Base-by-base conservation (phyloP, 2,329 filamentous ascomycete genomes). In the Phyllosticta citribraziliensis region DNA sequence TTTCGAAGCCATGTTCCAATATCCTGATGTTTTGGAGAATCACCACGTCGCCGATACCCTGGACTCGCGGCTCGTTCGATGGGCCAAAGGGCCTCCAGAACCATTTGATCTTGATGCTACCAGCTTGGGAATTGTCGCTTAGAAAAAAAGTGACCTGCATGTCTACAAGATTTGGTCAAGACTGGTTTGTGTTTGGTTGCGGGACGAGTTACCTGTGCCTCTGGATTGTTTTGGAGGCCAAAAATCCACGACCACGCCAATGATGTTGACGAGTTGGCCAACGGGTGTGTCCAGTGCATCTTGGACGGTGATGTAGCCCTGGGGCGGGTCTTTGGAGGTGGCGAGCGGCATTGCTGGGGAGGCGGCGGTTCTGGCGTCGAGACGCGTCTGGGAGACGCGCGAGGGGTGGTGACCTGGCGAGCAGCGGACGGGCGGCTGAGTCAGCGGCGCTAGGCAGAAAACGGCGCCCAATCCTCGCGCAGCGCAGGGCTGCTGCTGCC, bases 11-110 rank as follows among this genome's bases (percentile, higher is more conserved):
- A 54, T 27, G 47, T 58, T 58, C 40, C 14, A 17, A 5, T 5
- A 47, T n/a, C n/a, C 14, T 47, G 17, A 55, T 25, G 6, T n/a
- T 67, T 52, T 81, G 79, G 14, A 91, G 66, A 4, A 91, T 70
- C 5, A 91, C 74, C n/a, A 89, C 76, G 72, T 92, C 89, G 5
- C 82, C 81, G 2, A 76, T 71, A 1, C 75, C 70, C 19, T 71
- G 66, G 19, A 82, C 71, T 12, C 72, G 70, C 4, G 83, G 81
- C 22, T 82, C 63, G 1, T 61, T 22, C 2, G 24, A 3, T n/a
- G 17, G 17, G 1, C 3, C 12, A 1, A 11, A 19, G 20, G n/a
- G 5, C 12, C 24, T 52, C 24, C 52, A 3, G 55, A 61, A 61
- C 12, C 30, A 52, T 17, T 30, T 57, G 20, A 50, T 27, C 20